Conservation (phyloP, 1,284 basidiomycete species). For the Cystobasidiaceae sp. region DNA sequence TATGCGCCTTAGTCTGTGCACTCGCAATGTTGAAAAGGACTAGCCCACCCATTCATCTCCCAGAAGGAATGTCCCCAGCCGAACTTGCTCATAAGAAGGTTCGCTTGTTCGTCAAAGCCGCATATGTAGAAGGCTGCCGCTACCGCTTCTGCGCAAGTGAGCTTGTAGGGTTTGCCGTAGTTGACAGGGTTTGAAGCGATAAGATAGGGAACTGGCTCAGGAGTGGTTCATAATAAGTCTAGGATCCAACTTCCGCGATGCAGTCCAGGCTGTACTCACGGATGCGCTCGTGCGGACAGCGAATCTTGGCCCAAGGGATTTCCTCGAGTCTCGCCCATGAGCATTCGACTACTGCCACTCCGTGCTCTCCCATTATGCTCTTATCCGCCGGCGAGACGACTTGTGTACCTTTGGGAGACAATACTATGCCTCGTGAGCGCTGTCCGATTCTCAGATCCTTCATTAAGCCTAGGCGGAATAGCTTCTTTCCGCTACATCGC, state of each 20-base stretch:
- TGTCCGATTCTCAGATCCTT: constrained; percentile 76
- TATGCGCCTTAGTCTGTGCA: too few relatives aligned
- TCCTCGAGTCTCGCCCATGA: constrained; percentile 94
- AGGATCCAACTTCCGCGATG: too few relatives aligned
- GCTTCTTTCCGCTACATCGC: constrained; percentile 90
- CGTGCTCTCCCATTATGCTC: constrained; percentile 67
- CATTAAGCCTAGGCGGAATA: constrained; percentile 78
- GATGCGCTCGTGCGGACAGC: constrained; percentile 84
- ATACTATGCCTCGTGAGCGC: constrained; percentile 82
- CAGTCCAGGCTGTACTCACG: constrained; percentile 54
- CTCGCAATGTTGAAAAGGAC: too few relatives aligned
- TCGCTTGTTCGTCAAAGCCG: constrained; percentile 73
- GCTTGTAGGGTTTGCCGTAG: constrained; percentile 68
- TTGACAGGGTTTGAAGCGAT: constrained; percentile 90
- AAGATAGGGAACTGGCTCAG: constrained; percentile 74
- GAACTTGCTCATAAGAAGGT: constrained; percentile 68
- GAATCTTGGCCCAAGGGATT: constrained; percentile 88
- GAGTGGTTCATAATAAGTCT: too few relatives aligned
- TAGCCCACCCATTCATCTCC: constrained; percentile 71
- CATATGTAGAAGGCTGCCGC: constrained; percentile 90
- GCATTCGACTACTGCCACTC: constrained; percentile 93
- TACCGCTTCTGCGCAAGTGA: constrained; percentile 64
- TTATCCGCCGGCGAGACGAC: constrained; percentile 78
- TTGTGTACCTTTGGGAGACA: constrained; percentile 81
- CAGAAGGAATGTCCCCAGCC: constrained; percentile 84